Conservation (phyloP, 2,329 filamentous ascomycete genomes). For the Paraconiothyrium brasiliense region DNA sequence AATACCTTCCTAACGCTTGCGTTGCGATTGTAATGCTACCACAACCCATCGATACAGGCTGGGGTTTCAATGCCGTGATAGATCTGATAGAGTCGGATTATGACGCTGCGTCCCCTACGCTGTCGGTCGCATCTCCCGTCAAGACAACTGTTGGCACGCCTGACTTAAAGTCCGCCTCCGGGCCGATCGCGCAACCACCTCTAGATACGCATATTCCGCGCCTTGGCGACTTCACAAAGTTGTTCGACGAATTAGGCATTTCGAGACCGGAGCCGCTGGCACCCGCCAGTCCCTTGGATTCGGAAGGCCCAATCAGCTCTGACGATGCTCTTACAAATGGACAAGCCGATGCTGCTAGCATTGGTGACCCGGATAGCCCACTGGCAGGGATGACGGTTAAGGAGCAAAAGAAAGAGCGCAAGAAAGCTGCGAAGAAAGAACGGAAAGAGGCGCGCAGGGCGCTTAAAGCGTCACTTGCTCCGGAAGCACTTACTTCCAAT, state of each 20-base stretch:
- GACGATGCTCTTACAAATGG: slow-evolving; percentile 48
- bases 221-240: slow-evolving; percentile 57
- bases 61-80: slow-evolving; percentile 59
- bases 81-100: slow-evolving; percentile 50
- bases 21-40: slow-evolving; percentile 41
- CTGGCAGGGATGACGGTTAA: slow-evolving; percentile 33
- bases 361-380: slow-evolving; percentile 5
- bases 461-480: background rate
- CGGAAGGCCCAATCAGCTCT: slow-evolving; percentile 51
- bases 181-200: background rate
- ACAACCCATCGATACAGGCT: slow-evolving; percentile 49
- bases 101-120: slow-evolving; percentile 31
- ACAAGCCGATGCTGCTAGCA: background rate
- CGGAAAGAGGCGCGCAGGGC: slow-evolving; percentile 19
- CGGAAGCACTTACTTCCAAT: background rate
- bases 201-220: slow-evolving; percentile 23
- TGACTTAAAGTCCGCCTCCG: background rate
- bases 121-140: slow-evolving; percentile 15
- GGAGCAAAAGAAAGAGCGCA: slow-evolving; percentile 38
- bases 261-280: slow-evolving; percentile 30
- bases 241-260: slow-evolving; percentile 57
- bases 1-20: slow-evolving; percentile 1
- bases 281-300: slow-evolving; percentile 34
- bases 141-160: background rate
- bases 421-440: slow-evolving; percentile 28